These are phyloP conservation scores for Penicillium sp. DNA, from an alignment of 2,329 filamentous ascomycete species.

Conservation along the genomic window DNA sequence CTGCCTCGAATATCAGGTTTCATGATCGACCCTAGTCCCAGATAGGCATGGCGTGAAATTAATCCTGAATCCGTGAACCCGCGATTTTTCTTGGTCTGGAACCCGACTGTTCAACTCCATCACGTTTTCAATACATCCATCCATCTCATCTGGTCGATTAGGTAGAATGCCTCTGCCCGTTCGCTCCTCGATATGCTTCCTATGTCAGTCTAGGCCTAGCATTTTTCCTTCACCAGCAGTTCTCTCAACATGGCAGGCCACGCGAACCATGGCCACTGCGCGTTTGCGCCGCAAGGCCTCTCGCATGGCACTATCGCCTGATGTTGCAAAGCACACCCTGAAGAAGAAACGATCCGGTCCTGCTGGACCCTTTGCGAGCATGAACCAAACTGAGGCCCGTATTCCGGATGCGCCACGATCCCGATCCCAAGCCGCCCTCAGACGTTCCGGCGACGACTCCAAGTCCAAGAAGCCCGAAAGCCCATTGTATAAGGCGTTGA, in stretches of 20 bases:
- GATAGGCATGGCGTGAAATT: constrained; percentile 7
- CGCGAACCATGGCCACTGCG: constrained; percentile 33
- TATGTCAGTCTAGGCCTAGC: constrained; percentile 31
- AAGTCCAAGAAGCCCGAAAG: constrained; percentile 47
- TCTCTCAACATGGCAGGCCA: constrained; percentile 28
- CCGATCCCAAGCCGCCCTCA: constrained; percentile 43
- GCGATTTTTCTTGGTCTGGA: constrained; percentile 9
- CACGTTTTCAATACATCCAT: neutral
- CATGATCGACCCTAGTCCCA: constrained; percentile 17
- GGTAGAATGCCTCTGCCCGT: constrained; percentile 31
- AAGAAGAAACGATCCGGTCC: constrained; percentile 42
- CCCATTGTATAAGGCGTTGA: constrained; percentile 74
- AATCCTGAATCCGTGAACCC: neutral
- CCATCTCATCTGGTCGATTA: neutral
- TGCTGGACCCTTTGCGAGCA: constrained; percentile 58
- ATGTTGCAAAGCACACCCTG: constrained; percentile 28
- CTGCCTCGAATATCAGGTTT: constrained; percentile 7
- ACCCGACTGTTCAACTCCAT: neutral
- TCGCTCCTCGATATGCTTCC: constrained; percentile 32
- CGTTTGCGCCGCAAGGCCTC: constrained; percentile 35
- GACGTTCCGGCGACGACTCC: constrained; percentile 38
- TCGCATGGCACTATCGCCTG: constrained; percentile 40
- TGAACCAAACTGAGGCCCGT: constrained; percentile 56
- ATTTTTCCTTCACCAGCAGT: constrained; percentile 12
- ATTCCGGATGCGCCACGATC: constrained; percentile 43